A percentile compares a stretch with the other conserved stretches of the same genome.
phyloP scores from a whole-genome alignment of 768 basidiomycete species.

The Tubosaeta brunneosetosa region DNA sequence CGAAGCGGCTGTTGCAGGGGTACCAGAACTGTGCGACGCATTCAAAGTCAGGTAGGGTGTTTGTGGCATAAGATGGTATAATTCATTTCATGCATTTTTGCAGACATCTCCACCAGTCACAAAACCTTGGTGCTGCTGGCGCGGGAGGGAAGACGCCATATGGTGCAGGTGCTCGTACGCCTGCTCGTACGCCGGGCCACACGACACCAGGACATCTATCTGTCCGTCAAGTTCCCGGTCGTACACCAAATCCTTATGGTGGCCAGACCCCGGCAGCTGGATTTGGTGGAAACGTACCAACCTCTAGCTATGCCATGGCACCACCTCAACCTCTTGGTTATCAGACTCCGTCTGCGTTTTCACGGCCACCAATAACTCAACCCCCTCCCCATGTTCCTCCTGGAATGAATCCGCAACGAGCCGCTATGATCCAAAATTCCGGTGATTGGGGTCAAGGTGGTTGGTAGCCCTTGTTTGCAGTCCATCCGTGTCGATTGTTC shows the following conservation, averaged over 20 bases:
- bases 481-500: constrained; percentile 16
- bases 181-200: constrained; percentile 67
- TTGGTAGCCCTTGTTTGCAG: constrained; percentile 24
- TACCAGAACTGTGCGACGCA: constrained; percentile 92
- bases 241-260: constrained; percentile 80
- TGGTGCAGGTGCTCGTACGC: constrained; percentile 68
- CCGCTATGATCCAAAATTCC: constrained; percentile 57
- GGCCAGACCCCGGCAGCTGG: constrained; percentile 34
- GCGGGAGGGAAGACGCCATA: constrained; percentile 78
- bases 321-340: constrained; percentile 38
- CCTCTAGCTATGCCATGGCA: constrained; percentile 27
- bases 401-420: constrained; percentile 63
- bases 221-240: constrained; percentile 56
- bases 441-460: constrained; percentile 34
- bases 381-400: constrained; percentile 45
- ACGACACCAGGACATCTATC: constrained; percentile 81
- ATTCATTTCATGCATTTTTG: constrained; percentile 5
- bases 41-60: constrained; percentile 78
- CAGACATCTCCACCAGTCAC: constrained; percentile 77
- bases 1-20: constrained; percentile 85
- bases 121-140: constrained; percentile 48
- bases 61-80: not conserved
- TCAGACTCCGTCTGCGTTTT: constrained; percentile 33
- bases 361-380: constrained; percentile 40
- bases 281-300: constrained; percentile 25